Evolutionary conservation across 768 basidiomycete species (phyloP), one percentile per base, ranked within the genome.

Genomic region (Podaxis pistillaris): DNA sequence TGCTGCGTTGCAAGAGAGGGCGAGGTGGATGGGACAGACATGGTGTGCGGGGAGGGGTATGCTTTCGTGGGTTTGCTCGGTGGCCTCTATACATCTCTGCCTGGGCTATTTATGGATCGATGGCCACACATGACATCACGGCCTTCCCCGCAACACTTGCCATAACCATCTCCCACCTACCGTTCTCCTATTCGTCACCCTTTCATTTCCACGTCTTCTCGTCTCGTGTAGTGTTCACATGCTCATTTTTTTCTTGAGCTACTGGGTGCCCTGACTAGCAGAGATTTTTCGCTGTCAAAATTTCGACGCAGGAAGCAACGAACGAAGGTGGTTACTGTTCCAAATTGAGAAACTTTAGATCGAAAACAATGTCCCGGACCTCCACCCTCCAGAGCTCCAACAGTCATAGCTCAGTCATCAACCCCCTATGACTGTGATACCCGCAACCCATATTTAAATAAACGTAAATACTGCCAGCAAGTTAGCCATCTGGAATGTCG

Each of bases 1-100:
- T 68, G 70, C 38, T 64, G 70, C 15, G 65, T 17, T 46, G 44
- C 8, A 17, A n/a, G 40, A 33, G 41, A 26, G 22, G 38, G 59
- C 13, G 59, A 51, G 28, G 59, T 24, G 24, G 58, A 38, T 22
- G 19, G 52, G 4, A 44, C 24, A 44, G 59, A 38, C 58, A 60
- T 60, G 58, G n/a, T 17, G 46, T 0, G 17, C 44, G 44, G 19
- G 44, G 44, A 46, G 44, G 9, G 44, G 44, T n/a, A 9, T 46
- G 9, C 15, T n/a, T 19, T 46, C 15, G 44, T n/a, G 6, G 44
- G 6, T 46, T 19, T 19, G 7, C 7, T 46, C 44, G 7, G n/a
- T 46, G n/a, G n/a, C 7, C 44, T 46, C 44, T 46, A 46, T n/a
- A 46, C 44, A 46, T 5, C 17, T 30, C 30, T 9, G 28, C 28